Base-by-base conservation (phyloP, 73 alveolate species). In the Tetrahymena elliotti region DNA sequence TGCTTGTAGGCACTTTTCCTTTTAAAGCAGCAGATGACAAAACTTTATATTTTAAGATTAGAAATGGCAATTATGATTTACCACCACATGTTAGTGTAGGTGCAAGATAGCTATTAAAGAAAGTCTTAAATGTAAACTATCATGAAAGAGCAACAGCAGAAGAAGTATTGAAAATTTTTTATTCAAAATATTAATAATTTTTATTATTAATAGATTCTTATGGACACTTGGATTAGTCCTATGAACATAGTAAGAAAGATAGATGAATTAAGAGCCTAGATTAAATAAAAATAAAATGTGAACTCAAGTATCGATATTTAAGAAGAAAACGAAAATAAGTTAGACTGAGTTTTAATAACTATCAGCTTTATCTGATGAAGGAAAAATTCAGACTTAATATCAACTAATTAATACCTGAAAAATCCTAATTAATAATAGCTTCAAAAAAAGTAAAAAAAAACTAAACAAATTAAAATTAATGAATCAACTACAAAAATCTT, bases 1-100 rank as follows among this genome's bases (percentile, higher is more conserved):
- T 98, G 94, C 92, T 98, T 34, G 94, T 96, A 84, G 99, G 99
- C 16, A 95, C 95, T 6, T 97, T 97, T 93, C 99, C 99, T 33
- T 98, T 98, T 93, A 98, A 96, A 94, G 97, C 97, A 0, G 83
- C 93, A n/a, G 84, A 93, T 82, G 97, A 96, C 22, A 96, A 96
- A 22, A 97, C 96, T 11, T 52, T 97, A 33, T 54, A 68, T 82
- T 68, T 39, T 38, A 95, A 96, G 92, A 96, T 96, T 15, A 84
- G 88, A 93, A 34, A 83, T n/a, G 97, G 97, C 9, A 84, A 88
- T 37, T 95, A 68, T 53, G 96, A 93, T 36, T 95, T 93, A 38
- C 98, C 98, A 24, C 93, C 96, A 34, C 84, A 38, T 35, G 82
- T 96, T 18, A 47, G 95, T 24, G 54, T n/a, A 47, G 97, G 84